Percentiles rank a stretch among this genome's conserved stretches.
Conservation (phyloP, 805 yeast genomes). For the Diddensiella santjacobensis region DNA sequence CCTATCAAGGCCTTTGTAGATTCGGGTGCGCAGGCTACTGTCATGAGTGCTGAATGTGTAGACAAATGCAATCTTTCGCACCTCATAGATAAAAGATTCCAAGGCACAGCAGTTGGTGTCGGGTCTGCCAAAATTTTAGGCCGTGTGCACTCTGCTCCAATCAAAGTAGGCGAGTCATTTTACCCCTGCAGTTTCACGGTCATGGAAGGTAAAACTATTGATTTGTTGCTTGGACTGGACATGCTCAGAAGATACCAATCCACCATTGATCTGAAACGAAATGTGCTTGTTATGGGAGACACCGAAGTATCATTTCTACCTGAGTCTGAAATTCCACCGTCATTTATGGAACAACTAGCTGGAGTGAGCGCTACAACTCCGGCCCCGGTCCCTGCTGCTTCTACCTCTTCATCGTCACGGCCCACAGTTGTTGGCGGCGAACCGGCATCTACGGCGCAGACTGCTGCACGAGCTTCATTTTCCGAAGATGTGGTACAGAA, state of each 20-base stretch:
- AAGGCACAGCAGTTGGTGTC: constrained; percentile 86
- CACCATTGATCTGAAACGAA: constrained; percentile 63
- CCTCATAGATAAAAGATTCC: constrained; percentile 73
- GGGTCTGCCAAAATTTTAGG: constrained; percentile 80
- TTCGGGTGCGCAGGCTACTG: constrained; percentile 91
- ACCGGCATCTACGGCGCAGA: constrained; percentile 8
- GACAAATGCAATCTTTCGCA: constrained; percentile 65
- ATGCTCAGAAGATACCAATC: constrained; percentile 88
- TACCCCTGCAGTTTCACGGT: constrained; percentile 69
- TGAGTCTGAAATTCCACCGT: constrained; percentile 64
- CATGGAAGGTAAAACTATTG: constrained; percentile 52
- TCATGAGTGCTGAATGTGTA: constrained; percentile 73
- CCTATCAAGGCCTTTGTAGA: constrained; percentile 92
- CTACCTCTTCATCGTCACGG: constrained; percentile 15
- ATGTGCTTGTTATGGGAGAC: constrained; percentile 66
- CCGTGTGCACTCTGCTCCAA: constrained; percentile 81
- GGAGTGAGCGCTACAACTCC: constrained; percentile 24
- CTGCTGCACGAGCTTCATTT: constrained; percentile 10
- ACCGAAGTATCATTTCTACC: constrained; percentile 67
- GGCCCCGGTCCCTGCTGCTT: constrained; percentile 25
- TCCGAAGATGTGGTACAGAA: constrained; percentile 41
- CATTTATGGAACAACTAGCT: constrained; percentile 25
- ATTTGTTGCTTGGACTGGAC: constrained; percentile 81
- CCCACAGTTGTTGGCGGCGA: background rate
- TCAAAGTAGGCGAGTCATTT: constrained; percentile 63